Base-by-base conservation (phyloP, 2,329 filamentous ascomycete genomes). In the Plenodomus lindquistii region DNA sequence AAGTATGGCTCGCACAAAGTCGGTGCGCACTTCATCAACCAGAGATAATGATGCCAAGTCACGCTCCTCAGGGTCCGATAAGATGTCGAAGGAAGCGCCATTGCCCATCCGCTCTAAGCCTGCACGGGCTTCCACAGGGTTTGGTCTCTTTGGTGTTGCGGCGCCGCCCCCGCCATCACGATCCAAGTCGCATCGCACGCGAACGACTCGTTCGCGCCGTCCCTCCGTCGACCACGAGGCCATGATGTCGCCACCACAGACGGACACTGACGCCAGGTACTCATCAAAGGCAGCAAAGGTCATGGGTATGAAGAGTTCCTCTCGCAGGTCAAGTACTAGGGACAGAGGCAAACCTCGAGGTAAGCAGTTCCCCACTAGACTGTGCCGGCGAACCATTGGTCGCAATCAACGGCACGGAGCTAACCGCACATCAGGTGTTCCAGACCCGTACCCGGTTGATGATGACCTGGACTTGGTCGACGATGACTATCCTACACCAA, bases 281-380 rank as follows among this genome's bases (percentile, higher is more conserved):
- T 81, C 86, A 7, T 81, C 84, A 38, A 96, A 95, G 72, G 90
- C 89, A 21, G 89, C 89, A 24, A 91, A 86, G 71, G 73, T 93
- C 43, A 84, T 94, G 84, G 91, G 76, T 59, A 73, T 83, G 50
- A 77, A 68, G 40, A 63, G 63, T 16, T 60, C 69, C 71, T 52
- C 73, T 71, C 47, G 76, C 21, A 79, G 77, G 44, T 58, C 77
- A 75, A 71, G 63, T 45, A 69, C 62, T 3, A 63, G 59, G 50
- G 66, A 70, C 37, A 72, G 81, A 63, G 71, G 76, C 60, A 76
- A 81, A 67, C 80, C 81, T 46, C 84, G 74, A 70, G 67, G 71
- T 73, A 67, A 71, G 70, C 59, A 50, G 49, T 34, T 51, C 48
- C 52, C 56, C 53, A 52, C 60, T 50, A 60, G 46, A 42, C 52